These are phyloP conservation scores for Colletotrichum endophyticum DNA, from an alignment of 2,329 filamentous ascomycete genomes.

Conservation along the genomic window DNA sequence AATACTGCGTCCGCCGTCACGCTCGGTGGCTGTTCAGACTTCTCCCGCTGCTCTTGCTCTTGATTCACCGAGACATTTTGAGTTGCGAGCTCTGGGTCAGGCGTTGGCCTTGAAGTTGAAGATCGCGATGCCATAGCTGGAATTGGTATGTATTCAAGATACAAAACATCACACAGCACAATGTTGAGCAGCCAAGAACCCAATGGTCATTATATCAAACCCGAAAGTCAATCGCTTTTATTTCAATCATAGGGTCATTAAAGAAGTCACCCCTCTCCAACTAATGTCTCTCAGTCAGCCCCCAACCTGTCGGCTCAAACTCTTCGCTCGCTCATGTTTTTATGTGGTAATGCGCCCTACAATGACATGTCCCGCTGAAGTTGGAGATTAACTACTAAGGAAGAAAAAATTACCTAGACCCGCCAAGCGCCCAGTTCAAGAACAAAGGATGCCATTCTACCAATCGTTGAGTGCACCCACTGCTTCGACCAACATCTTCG, in stretches of 20 bases:
- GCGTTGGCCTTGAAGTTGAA: background rate
- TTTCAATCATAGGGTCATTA: background rate
- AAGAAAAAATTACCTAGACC: background rate
- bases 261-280: background rate
- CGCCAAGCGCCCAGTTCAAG: background rate
- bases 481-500: background rate
- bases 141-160: background rate
- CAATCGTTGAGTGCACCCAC: background rate
- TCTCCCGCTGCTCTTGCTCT: background rate
- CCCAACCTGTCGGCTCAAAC: background rate
- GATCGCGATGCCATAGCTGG: fast-evolving
- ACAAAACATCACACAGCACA: background rate
- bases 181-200: fast-evolving
- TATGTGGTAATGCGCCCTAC: background rate
- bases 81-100: background rate
- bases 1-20: background rate
- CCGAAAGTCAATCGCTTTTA: fast-evolving
- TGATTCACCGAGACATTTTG: fast-evolving
- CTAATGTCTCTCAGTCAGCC: background rate
- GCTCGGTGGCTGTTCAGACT: background rate
- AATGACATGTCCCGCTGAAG: background rate
- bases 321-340: background rate
- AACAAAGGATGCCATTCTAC: background rate
- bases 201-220: background rate
- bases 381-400: background rate